These are phyloP conservation scores for Cyathus striatus DNA, from an alignment of 768 basidiomycete genomes.

Conservation along the genomic window DNA sequence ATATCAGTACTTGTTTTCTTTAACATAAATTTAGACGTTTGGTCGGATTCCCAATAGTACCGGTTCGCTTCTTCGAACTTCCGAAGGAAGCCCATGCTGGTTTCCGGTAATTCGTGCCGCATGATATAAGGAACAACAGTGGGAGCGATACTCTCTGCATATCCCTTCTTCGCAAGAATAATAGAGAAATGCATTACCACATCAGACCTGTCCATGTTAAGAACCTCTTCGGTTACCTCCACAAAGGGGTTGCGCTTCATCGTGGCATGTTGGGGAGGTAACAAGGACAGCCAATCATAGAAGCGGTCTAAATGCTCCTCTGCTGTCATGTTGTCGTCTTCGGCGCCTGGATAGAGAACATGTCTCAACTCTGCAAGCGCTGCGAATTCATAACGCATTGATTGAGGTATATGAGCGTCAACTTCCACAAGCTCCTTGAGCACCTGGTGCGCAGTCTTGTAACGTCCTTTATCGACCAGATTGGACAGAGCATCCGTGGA, in stretches of 20 bases:
- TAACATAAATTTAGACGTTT: conserved; percentile 3
- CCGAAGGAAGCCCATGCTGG: conserved; percentile 33
- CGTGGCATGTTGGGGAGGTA: conserved; percentile 15
- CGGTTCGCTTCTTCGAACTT: conserved; percentile 21
- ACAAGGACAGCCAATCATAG: conserved; percentile 25
- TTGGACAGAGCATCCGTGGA: conserved; percentile 13
- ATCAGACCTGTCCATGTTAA: too few species aligned
- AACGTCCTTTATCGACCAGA: conserved; percentile 14
- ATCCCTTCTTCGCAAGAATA: conserved; percentile 36
- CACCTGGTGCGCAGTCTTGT: conserved; percentile 22
- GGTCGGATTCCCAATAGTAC: conserved; percentile 11
- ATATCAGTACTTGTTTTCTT: conserved; percentile 14
- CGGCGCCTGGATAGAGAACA: conserved; percentile 9
- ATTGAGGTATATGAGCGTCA: conserved; percentile 19
- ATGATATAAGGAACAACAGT: conserved; percentile 32
- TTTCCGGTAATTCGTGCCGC: conserved; percentile 31
- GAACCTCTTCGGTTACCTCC: too few species aligned
- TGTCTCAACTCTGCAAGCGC: too few species aligned
- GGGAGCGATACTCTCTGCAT: conserved; percentile 12
- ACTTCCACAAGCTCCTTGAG: conserved; percentile 26
- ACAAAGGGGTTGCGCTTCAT: too few species aligned
- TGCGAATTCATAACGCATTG: conserved; percentile 19
- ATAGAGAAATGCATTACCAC: conserved; percentile 24
- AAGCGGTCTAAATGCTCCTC: conserved; percentile 13
- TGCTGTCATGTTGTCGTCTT: conserved; percentile 1